These are phyloP conservation scores for Leccinum arenicola DNA, from an alignment of 768 basidiomycete genomes.

Conservation along the genomic window DNA sequence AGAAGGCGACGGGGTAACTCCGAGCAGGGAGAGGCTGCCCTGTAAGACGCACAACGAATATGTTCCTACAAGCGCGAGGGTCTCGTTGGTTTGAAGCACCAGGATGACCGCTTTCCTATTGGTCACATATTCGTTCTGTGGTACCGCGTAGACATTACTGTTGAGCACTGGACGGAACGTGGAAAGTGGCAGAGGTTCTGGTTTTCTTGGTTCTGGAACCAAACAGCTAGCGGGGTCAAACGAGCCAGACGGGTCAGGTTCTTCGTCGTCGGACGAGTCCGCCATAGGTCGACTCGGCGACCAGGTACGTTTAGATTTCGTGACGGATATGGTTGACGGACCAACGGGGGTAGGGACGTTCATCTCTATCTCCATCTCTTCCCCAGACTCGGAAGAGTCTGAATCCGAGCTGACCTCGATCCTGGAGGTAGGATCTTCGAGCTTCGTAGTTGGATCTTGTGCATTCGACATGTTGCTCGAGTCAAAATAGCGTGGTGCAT, in stretches of 20 bases:
- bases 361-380: conserved; percentile 22
- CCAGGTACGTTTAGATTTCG: conserved; percentile 42
- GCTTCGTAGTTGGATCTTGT: conserved; percentile 11
- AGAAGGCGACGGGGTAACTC: conserved; percentile 47
- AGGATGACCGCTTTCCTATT: conserved; percentile 36
- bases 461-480: conserved; percentile 31
- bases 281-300: conserved; percentile 54
- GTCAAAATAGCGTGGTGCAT: conserved; percentile 35
- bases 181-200: conserved; percentile 35
- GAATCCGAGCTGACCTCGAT: conserved; percentile 35
- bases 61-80: conserved; percentile 65
- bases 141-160: conserved; percentile 33
- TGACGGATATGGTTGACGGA: conserved; percentile 13
- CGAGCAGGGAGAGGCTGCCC: conserved; percentile 59
- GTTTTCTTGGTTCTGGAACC: conserved; percentile 3
- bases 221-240: background rate
- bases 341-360: conserved; percentile 14
- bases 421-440: conserved; percentile 35
- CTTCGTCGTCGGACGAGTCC: conserved; percentile 51
- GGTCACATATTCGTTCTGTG: background rate
- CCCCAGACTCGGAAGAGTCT: conserved; percentile 21
- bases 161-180: conserved; percentile 47
- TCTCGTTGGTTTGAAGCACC: conserved; percentile 45
- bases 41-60: conserved; percentile 60
- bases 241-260: conserved; percentile 7